A percentile compares a stretch with the other conserved stretches of the same genome.
Conservation (phyloP, 2,329 filamentous ascomycete genomes). For the Fusarium graminum region DNA sequence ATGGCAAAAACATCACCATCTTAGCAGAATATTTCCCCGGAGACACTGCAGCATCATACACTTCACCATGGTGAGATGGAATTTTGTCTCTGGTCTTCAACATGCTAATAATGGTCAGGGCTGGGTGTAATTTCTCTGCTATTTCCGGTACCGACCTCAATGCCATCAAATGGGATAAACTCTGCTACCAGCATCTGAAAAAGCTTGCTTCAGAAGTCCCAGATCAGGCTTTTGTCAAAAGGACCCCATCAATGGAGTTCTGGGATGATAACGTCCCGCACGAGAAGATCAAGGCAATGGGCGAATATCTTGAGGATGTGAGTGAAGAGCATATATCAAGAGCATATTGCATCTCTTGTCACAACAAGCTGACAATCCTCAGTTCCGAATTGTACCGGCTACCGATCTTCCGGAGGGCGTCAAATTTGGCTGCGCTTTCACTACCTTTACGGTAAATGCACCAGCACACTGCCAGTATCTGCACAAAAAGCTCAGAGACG, state of each 20-base stretch:
- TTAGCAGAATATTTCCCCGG: slow-evolving; percentile 4
- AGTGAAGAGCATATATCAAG: neutral
- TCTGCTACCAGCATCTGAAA: slow-evolving; percentile 1
- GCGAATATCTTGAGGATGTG: slow-evolving; percentile 7
- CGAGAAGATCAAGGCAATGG: slow-evolving; percentile 14
- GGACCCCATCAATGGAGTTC: slow-evolving; percentile 1
- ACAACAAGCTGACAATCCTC: accelerated
- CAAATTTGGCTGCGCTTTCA: slow-evolving; percentile 4
- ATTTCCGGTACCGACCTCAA: slow-evolving; percentile 17
- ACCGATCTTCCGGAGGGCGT: neutral
- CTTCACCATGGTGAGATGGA: slow-evolving; percentile 5
- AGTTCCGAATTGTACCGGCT: neutral
- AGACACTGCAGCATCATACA: slow-evolving; percentile 5
- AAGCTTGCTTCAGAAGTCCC: neutral
- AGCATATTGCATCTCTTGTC: neutral
- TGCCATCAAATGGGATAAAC: slow-evolving; percentile 12
- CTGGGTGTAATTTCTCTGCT: slow-evolving; percentile 14
- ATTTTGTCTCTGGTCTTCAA: accelerated
- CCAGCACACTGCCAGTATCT: slow-evolving; percentile 16
- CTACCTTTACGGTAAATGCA: neutral
- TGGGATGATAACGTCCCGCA: slow-evolving; percentile 18
- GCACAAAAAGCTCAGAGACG: neutral
- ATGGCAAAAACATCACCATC: neutral
- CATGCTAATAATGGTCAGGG: neutral
- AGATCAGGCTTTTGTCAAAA: neutral